Evolutionary conservation across 2,329 filamentous ascomycete genomes (phyloP).

Genomic region (Pseudogymnoascus sp.): DNA sequence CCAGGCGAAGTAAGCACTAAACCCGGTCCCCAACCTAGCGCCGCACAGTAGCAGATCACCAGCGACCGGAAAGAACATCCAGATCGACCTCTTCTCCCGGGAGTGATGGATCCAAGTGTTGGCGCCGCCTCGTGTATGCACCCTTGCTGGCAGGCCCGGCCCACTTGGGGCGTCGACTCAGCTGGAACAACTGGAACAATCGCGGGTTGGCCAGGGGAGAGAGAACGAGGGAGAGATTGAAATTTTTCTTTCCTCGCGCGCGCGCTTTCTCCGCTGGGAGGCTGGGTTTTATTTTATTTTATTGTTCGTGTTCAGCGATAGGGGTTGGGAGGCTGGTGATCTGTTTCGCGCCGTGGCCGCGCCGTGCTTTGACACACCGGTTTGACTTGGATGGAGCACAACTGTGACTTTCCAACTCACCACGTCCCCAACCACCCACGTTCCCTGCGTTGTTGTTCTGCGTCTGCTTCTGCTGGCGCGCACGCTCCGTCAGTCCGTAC

Average conservation of each 20-base stretch:
- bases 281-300: not conserved
- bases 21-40: not conserved
- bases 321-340: not conserved
- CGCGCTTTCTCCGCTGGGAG: not conserved
- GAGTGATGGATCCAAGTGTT: not conserved
- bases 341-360: not conserved
- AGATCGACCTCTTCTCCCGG: not conserved
- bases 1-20: not conserved
- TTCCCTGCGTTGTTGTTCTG: not conserved
- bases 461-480: too few species aligned
- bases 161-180: not conserved
- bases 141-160: not conserved
- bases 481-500: too few species aligned
- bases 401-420: not conserved
- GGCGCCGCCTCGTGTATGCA: constrained; percentile 1
- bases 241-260: not conserved
- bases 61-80: not conserved
- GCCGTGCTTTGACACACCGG: too few species aligned
- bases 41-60: not conserved
- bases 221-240: not conserved
- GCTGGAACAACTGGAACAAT: not conserved
- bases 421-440: not conserved
- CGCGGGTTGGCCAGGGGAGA: not conserved
- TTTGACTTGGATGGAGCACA: not conserved
- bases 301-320: not conserved